These are phyloP conservation scores for Rhododendron ferrugineum DNA, from an alignment of 148 eudicot genomes.

Conservation along the genomic window DNA sequence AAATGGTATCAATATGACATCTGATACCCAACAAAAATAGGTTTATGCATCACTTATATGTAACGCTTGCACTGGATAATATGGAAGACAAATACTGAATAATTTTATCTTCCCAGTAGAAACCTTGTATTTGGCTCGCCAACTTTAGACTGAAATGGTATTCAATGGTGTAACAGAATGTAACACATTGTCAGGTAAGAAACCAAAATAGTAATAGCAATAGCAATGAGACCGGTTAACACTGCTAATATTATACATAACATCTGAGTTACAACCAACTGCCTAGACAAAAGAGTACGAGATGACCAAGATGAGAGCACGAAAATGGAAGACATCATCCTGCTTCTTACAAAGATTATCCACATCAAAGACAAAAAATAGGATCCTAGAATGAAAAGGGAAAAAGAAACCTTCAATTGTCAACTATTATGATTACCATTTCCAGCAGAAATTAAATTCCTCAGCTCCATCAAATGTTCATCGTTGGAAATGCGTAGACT, in stretches of 20 bases:
- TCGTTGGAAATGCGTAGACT: constrained; percentile 51
- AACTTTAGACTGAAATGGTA: background rate
- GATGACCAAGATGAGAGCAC: constrained; percentile 7
- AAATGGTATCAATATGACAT: background rate
- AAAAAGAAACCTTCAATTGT: constrained; percentile 1
- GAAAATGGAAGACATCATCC: background rate
- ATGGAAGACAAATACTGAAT: background rate
- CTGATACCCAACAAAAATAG: background rate
- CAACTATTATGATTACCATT: constrained; percentile 21
- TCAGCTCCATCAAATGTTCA: constrained; percentile 54
- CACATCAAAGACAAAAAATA: background rate
- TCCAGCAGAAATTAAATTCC: constrained; percentile 36
- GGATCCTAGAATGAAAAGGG: constrained; percentile 3
- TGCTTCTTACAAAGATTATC: constrained; percentile 11
- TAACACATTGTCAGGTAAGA: background rate
- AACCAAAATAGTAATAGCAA: background rate
- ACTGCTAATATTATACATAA: constrained; percentile 17
- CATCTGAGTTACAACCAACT: constrained; percentile 18
- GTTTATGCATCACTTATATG: background rate
- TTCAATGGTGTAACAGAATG: background rate
- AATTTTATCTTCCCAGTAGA: background rate
- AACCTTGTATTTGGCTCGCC: background rate
- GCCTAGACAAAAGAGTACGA: constrained; percentile 2
- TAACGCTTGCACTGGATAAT: background rate
- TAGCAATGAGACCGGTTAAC: constrained; percentile 3